Evolutionary conservation across 495 filamentous ascomycete genomes (phyloP).

Genomic region (Cairneyella variabilis): DNA sequence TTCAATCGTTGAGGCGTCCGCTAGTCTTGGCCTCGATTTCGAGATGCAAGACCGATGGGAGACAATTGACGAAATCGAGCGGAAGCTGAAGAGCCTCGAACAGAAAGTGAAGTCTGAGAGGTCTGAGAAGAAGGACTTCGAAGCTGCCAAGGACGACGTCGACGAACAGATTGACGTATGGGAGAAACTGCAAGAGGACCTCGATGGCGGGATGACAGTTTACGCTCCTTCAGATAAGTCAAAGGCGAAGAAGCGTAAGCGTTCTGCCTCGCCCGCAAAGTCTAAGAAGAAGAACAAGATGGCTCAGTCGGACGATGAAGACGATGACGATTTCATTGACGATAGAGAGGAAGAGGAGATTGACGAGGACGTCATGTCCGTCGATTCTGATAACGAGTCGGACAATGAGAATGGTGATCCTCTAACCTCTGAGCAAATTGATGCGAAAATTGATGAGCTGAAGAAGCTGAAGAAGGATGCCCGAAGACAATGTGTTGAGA

Average conservation of each 20-base stretch:
- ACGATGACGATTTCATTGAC: constrained; percentile 8
- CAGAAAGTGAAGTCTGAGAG: constrained; percentile 32
- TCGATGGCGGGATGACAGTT: constrained; percentile 44
- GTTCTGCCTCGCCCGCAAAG: constrained; percentile 14
- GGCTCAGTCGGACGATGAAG: not conserved
- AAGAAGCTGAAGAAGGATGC: constrained; percentile 59
- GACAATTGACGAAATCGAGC: constrained; percentile 33
- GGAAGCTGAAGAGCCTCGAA: constrained; percentile 31
- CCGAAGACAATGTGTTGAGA: constrained; percentile 28
- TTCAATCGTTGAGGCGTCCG: constrained; percentile 45
- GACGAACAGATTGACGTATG: constrained; percentile 41
- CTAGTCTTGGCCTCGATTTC: constrained; percentile 41
- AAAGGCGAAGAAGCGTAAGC: constrained; percentile 34
- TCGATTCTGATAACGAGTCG: not conserved
- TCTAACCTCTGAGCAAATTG: constrained; percentile 30
- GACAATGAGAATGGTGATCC: constrained; percentile 7
- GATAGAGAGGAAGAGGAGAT: constrained; percentile 1
- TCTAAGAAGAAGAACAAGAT: constrained; percentile 18
- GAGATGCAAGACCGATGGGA: constrained; percentile 23
- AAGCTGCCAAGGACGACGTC: constrained; percentile 30
- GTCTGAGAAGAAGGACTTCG: constrained; percentile 31
- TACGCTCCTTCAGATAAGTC: constrained; percentile 38
- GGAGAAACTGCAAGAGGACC: constrained; percentile 41
- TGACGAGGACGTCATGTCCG: not conserved
- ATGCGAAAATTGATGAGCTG: constrained; percentile 63